phyloP scores from a whole-genome alignment of 2,329 filamentous ascomycete genomes.

The Zasmidium citrigriseum region DNA sequence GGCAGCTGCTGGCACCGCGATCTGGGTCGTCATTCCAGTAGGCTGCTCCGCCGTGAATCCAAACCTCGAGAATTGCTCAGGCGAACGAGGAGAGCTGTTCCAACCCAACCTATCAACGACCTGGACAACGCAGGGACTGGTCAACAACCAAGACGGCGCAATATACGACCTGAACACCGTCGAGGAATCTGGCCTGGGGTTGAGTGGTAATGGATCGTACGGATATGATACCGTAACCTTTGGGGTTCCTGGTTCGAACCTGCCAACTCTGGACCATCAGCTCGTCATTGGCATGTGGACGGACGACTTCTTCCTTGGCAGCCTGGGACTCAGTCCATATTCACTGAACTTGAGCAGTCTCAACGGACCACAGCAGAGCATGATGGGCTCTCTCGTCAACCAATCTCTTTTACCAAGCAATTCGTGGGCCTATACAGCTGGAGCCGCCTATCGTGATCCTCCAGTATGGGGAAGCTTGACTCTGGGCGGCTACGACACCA shows the following conservation, averaged over 20 bases:
- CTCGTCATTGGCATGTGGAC: conserved; percentile 27
- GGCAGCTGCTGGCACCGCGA: conserved; percentile 20
- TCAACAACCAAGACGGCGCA: conserved; percentile 32
- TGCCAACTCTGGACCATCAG: conserved; percentile 33
- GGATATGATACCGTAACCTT: conserved; percentile 38
- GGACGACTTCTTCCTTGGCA: conserved; percentile 38
- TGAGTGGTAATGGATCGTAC: conserved; percentile 36
- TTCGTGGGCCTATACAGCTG: conserved; percentile 33
- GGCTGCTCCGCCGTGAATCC: conserved; percentile 28
- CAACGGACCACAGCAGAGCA: conserved; percentile 16
- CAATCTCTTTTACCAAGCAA: conserved; percentile 20
- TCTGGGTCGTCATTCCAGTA: conserved; percentile 28
- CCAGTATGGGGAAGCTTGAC: conserved; percentile 33
- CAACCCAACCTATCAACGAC: conserved; percentile 36
- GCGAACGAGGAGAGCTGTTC: conserved; percentile 34
- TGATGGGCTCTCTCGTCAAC: conserved; percentile 23
- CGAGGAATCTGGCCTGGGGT: conserved; percentile 25
- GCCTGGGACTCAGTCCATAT: conserved; percentile 31
- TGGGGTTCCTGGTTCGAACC: conserved; percentile 22
- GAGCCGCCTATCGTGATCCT: conserved; percentile 28
- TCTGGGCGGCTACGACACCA: conserved; percentile 45
- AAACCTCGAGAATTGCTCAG: conserved; percentile 20
- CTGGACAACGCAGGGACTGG: conserved; percentile 37
- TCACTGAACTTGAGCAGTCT: conserved; percentile 24
- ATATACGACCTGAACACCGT: conserved; percentile 25